Base-by-base conservation (phyloP, 1,139 yeast genomes). In the Geotrichum cucujoidarum region DNA sequence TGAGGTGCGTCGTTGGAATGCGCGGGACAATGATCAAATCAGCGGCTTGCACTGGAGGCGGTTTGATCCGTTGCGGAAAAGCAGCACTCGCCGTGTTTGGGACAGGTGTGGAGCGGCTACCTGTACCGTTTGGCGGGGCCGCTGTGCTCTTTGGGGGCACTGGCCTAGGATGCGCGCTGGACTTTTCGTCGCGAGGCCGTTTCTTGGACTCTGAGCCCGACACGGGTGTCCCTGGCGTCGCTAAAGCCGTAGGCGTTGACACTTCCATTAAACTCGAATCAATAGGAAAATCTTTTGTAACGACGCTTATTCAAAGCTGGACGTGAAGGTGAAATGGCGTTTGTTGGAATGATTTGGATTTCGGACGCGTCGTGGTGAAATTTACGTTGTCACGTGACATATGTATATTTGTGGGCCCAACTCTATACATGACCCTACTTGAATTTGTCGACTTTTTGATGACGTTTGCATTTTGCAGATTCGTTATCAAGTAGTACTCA, bases 41-140 rank as follows among this genome's bases (percentile, higher is more conserved):
- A 40, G 52, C 53, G 5, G 57, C 51, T 44, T 51, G 58, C n/a
- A 57, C 40, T 8, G 61, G 61, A 4, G 59, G 60, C 3, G 60
- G 60, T 13, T 57, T 41, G 4, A 53, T 54, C 1, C 59, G 48
- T 14, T 36, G 40, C 5, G 39, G 32, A 2, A 42, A 40, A 11
- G 30, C 34, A 27, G 29, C 34, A 17, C 47, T 41, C 14, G 42
- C n/a, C 27, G 32, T 2, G 53, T 33, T 10, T 48, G 25, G 10
- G 52, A 48, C 25, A 25, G 40, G 27, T 30, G 37, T 24, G 46
- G 47, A 11, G 40, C 27, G 27, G 27, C 27, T 10, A 10, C 27
- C 27, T 6, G 27, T 24, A 10, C 27, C 27, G 10, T 6, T 10
- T 27, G 13, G 48, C 8, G 27, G 27, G 8, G 10, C 27, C 8